These are phyloP conservation scores for Melanogaster broomeanus DNA, from an alignment of 768 basidiomycete genomes.

Conservation along the genomic window DNA sequence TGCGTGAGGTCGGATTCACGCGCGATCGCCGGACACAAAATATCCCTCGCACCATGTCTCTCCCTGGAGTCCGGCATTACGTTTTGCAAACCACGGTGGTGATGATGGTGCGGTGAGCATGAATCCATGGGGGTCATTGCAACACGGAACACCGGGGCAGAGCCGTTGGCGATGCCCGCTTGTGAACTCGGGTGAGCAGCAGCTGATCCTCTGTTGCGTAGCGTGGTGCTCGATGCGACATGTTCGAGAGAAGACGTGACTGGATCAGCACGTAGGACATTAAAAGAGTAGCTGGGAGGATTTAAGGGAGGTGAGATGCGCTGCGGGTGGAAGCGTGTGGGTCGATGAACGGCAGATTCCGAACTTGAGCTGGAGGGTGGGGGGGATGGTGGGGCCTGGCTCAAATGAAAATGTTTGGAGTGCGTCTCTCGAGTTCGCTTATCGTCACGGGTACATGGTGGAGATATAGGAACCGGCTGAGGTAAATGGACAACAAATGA, in stretches of 20 bases:
- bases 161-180: constrained; percentile 33
- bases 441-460: not conserved
- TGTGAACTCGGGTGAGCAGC: constrained; percentile 6
- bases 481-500: not conserved
- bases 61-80: constrained; percentile 28
- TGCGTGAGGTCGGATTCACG: constrained; percentile 31
- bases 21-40: constrained; percentile 27
- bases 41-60: constrained; percentile 24
- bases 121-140: constrained; percentile 27
- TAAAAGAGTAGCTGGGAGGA: constrained; percentile 38
- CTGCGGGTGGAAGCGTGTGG: constrained; percentile 6
- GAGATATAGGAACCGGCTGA: not conserved
- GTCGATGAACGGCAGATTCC: constrained; percentile 21
- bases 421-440: not conserved
- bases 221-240: constrained; percentile 42
- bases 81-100: constrained; percentile 20
- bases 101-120: constrained; percentile 16
- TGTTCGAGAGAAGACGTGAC: constrained; percentile 44
- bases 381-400: constrained; percentile 18
- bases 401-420: constrained; percentile 5
- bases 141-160: constrained; percentile 41
- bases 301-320: constrained; percentile 13
- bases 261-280: constrained; percentile 47
- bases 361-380: constrained; percentile 31
- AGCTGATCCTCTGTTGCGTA: constrained; percentile 32